Conservation (phyloP, 1,284 basidiomycete species). For the Leccinum subrobustum region DNA sequence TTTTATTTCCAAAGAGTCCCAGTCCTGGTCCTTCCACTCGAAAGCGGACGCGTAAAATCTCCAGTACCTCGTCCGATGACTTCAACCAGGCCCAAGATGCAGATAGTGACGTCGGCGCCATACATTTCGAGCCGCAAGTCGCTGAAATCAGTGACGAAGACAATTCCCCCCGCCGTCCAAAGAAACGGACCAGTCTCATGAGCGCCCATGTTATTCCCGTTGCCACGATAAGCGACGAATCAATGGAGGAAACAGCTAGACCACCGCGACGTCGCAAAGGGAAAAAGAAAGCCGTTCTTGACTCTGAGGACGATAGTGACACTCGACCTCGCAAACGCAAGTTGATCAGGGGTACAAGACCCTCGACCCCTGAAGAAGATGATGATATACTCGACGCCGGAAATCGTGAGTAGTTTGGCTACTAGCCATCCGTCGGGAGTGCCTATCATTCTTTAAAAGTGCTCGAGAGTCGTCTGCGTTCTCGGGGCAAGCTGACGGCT, state of each 20-base stretch:
- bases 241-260: slow-evolving; percentile 16
- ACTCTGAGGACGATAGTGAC: slow-evolving; percentile 34
- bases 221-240: slow-evolving; percentile 28
- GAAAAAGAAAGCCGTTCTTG: slow-evolving; percentile 20
- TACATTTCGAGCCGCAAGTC: slow-evolving; percentile 45
- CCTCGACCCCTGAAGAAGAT: slow-evolving; percentile 46
- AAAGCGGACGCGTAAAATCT: slow-evolving; percentile 10
- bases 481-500: slow-evolving; percentile 53
- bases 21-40: slow-evolving; percentile 16
- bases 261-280: slow-evolving; percentile 20
- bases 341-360: slow-evolving; percentile 48
- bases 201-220: slow-evolving; percentile 20
- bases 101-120: slow-evolving; percentile 48
- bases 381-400: slow-evolving; percentile 54
- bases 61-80: slow-evolving; percentile 14
- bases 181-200: slow-evolving; percentile 25
- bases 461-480: slow-evolving; percentile 59
- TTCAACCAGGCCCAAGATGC: slow-evolving; percentile 24
- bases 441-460: slow-evolving; percentile 45
- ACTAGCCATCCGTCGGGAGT: not conserved
- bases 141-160: slow-evolving; percentile 36
- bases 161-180: slow-evolving; percentile 36
- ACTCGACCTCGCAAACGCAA: slow-evolving; percentile 39
- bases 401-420: slow-evolving; percentile 41
- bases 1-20: slow-evolving; percentile 6